Base-by-base conservation (phyloP, 306 rosid species). In the Morella rubra region DNA sequence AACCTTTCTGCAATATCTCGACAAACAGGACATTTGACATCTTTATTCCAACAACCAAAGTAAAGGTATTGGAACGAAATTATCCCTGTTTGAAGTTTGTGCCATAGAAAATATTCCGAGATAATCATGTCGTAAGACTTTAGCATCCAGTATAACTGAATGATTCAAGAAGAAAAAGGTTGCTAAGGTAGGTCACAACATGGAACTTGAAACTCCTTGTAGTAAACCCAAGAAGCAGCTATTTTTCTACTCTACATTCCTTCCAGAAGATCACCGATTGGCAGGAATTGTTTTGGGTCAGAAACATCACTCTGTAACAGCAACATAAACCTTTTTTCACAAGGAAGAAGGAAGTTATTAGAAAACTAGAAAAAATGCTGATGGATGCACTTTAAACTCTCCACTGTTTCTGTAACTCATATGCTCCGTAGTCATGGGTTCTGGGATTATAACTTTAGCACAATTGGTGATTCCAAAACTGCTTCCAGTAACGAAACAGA, bases 101-200 rank as follows among this genome's bases (percentile, higher is more conserved):
- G 71, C 7, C 53, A 49, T 40, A 37, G 20, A 32, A 44, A 11
- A 42, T 55, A 1, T 69, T 77, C 81, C 46, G 69, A 77, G 60
- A 56, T 58, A 58, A 69, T 55, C 61, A 69, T 44, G 19, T 58
- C 44, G 68, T 8, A 77, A 45, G 70, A 46, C 75, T 77, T 69
- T 32, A 45, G 58, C n/a, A 24, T 44, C 4, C 13, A 56, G 5
- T 18, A 9, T 3, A 8, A 12, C 16, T 4, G 18, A 22, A 15
- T 7, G 6, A 49, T 12, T 32, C 22, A 3, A 41, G 22, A 8
- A 19, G 44, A 41, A 65, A 60, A 65, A 6, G 47, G 70, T 0
- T 41, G 70, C 70, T 13, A 32, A 6, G 73, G 44, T 20, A 6
- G 44, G 73, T 13, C 9, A 27, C 71, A 5, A 0, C 44, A 65